Evolutionary conservation across 2,329 filamentous ascomycete genomes (phyloP), one percentile per base, ranked within the genome.

Genomic region (Hypocrella siamensis): DNA sequence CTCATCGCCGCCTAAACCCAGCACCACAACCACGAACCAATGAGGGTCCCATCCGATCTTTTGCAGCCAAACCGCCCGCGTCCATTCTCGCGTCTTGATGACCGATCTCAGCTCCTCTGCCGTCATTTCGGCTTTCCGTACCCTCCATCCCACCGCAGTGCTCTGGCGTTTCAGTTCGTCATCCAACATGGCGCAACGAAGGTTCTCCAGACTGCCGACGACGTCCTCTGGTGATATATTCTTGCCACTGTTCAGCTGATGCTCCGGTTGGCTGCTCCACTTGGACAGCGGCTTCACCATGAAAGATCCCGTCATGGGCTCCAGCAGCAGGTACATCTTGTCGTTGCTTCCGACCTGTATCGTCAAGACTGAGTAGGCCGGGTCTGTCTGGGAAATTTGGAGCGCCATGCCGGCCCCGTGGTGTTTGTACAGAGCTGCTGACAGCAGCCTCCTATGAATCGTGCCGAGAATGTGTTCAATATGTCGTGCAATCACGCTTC

Each of bases 271-370:
- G 7, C 61, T 57, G 4, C 67, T 61, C 28, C 66, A 56, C 35
- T 60, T 63, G 3, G 70, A 70, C 31, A 68, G 67, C 37, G 84
- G 80, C 35, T 72, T 70, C 24, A 93, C 54, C 8, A 75, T 70
- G 38, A 85, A 78, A 9, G 65, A 57, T n/a, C 90, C 90, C 1
- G 80, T 85, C 17, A 81, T 72, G 1, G 79, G 74, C 41, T 93
- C 83, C 29, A 94, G 64, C 14, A 70, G 65, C 18, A 93, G 53
- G 5, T 61, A 68, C 21, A 79, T 56, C 24, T 63, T 58, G 34
- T 72, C 65, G 17, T 66, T 60, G n/a, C 64, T 60, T 4, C 79
- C 79, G 18, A 93, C 60, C 40, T 81, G 76, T 42, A 88, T 66
- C 19, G 63, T 63, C 32, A 96, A 61, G 19, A 56, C 61, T 28